Conservation (phyloP, 73 alveolate genomes). For the Durusdinium trenchii region DNA sequence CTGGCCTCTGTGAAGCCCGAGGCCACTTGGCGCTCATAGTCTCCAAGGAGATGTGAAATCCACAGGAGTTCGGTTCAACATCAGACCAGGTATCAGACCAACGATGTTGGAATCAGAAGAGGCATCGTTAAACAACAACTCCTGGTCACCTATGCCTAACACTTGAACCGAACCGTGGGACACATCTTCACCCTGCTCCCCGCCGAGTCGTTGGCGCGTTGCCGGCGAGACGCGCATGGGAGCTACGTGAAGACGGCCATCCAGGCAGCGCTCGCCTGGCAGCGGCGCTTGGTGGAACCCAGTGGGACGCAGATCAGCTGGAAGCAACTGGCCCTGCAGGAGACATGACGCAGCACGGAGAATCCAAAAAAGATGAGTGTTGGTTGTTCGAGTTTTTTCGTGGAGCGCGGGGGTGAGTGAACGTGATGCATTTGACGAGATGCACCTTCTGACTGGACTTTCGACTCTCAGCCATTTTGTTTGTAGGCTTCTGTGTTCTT, state of each 20-base stretch:
- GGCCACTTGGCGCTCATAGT: not conserved
- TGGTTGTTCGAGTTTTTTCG: not conserved
- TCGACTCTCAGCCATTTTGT: too few species aligned
- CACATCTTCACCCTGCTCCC: not conserved
- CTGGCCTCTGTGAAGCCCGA: slow-evolving; percentile 15
- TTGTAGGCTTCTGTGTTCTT: too few species aligned
- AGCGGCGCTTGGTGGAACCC: slow-evolving; percentile 80
- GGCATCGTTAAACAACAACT: not conserved
- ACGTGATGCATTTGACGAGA: too few species aligned
- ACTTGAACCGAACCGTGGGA: not conserved
- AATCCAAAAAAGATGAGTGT: not conserved
- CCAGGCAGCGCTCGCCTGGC: slow-evolving; percentile 50
- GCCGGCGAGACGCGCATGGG: slow-evolving; percentile 39
- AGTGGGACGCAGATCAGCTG: slow-evolving; percentile 62
- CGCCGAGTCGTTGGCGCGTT: slow-evolving; percentile 37
- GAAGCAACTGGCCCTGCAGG: slow-evolving; percentile 63
- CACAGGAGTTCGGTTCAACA: not conserved
- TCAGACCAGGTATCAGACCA: not conserved
- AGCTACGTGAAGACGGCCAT: slow-evolving; percentile 76
- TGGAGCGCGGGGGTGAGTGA: not conserved
- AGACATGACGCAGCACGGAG: not conserved
- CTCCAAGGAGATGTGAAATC: not conserved
- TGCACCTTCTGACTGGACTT: too few species aligned
- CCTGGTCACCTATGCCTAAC: not conserved
- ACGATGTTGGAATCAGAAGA: not conserved